phyloP scores from a whole-genome alignment of 306 rosid species.

The Vigna mungo region DNA sequence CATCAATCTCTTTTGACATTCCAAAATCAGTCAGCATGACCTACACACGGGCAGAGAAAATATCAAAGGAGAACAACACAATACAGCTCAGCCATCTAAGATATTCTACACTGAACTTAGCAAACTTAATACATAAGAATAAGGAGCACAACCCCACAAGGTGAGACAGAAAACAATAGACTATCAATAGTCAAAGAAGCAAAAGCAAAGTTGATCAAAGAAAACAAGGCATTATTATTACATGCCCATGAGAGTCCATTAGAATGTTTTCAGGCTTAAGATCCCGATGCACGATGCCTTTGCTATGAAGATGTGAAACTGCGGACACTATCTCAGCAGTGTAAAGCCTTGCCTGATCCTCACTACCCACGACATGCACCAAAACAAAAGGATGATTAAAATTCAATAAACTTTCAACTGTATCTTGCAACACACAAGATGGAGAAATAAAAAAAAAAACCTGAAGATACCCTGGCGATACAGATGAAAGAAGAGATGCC shows the following conservation, averaged over 20 bases:
- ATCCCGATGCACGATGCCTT: conserved; percentile 93
- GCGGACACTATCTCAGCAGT: conserved; percentile 96
- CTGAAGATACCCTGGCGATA: conserved; percentile 93
- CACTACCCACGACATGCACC: conserved; percentile 70
- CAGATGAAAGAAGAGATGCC: conserved; percentile 90
- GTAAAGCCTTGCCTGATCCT: conserved; percentile 95
- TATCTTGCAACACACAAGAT: conserved; percentile 14
- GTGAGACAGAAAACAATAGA: neutral
- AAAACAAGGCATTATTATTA: conserved; percentile 34
- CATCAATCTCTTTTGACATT: conserved; percentile 89
- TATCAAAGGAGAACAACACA: conserved; percentile 20
- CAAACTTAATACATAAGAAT: neutral
- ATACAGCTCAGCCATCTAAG: conserved; percentile 14
- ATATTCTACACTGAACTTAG: conserved; percentile 13
- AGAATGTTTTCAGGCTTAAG: conserved; percentile 98
- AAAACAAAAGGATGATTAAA: conserved; percentile 48
- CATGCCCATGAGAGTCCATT: conserved; percentile 92
- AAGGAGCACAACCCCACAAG: neutral
- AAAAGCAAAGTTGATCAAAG: neutral
- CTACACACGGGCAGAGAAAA: conserved; percentile 48
- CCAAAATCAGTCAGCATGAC: conserved; percentile 97
- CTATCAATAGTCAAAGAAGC: neutral
- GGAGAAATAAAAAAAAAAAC: conserved; percentile 44
- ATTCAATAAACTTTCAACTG: neutral
- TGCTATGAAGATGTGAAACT: conserved; percentile 89